phyloP scores from a whole-genome alignment of 345 rosid species.

The Trapa incisa region DNA sequence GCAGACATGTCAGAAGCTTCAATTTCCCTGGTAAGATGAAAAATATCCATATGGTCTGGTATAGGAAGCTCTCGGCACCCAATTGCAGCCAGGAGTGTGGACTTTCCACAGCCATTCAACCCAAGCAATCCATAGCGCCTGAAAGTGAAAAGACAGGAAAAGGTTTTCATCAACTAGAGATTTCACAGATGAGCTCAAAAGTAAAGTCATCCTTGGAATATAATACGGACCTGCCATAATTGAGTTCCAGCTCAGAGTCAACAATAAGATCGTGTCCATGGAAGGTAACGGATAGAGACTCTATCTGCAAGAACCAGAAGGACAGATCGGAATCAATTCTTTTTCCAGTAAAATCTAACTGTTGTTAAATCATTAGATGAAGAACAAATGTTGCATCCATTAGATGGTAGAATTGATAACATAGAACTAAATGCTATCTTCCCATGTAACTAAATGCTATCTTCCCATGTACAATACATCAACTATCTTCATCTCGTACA shows the following conservation, averaged over 20 bases:
- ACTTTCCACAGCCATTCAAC: slow-evolving; percentile 95
- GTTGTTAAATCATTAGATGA: no score
- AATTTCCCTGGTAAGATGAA: slow-evolving; percentile 75
- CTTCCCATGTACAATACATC: not conserved
- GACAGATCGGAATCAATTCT: not conserved
- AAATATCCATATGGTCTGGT: slow-evolving; percentile 94
- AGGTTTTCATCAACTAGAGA: not conserved
- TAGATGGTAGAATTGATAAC: not conserved
- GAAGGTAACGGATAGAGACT: slow-evolving; percentile 85
- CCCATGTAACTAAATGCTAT: not conserved
- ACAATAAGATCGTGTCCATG: slow-evolving; percentile 95
- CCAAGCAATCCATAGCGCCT: slow-evolving; percentile 98
- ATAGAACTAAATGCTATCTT: not conserved
- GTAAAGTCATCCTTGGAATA: not conserved
- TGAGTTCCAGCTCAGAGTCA: slow-evolving; percentile 88
- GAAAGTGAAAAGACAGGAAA: not conserved
- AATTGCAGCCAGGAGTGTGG: slow-evolving; percentile 77
- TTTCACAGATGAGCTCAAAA: not conserved
- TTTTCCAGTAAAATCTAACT: not conserved
- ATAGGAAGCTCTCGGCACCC: slow-evolving; percentile 87
- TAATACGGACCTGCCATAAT: slow-evolving; percentile 65
- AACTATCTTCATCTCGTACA: not conserved
- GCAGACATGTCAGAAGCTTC: slow-evolving; percentile 97
- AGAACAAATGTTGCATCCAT: no score
- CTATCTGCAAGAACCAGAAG: slow-evolving; percentile 51